phyloP scores from a whole-genome alignment of 169 alveolate species.

The Pseudocohnilembus persalinus region DNA sequence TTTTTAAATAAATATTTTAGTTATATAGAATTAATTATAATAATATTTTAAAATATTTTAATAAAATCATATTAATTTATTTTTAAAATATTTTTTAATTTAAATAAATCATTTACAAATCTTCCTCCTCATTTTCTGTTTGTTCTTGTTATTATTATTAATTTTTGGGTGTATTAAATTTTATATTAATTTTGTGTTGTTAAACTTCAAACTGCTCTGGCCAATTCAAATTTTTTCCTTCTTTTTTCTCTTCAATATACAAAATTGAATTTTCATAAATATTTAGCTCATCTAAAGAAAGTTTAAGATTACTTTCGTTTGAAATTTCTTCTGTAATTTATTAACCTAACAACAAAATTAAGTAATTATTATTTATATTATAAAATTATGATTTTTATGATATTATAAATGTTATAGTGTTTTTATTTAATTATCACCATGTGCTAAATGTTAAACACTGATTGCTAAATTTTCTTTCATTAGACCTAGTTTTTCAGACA shows the following conservation, averaged over 20 bases:
- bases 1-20: too few species aligned
- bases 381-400: too few species aligned
- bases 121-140: neutral
- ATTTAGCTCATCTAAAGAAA: neutral
- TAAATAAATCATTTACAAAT: neutral
- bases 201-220: conserved; percentile 52
- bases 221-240: conserved; percentile 36
- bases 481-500: neutral
- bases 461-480: neutral
- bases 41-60: too few species aligned
- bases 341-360: too few species aligned
- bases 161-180: conserved; percentile 40
- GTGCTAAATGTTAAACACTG: neutral
- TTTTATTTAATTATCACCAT: too few species aligned
- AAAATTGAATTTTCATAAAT: conserved; percentile 6
- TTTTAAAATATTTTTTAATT: too few species aligned
- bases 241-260: conserved; percentile 9
- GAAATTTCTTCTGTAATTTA: neutral
- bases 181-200: conserved; percentile 39
- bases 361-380: too few species aligned
- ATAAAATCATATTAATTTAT: too few species aligned
- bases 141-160: neutral
- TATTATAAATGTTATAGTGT: too few species aligned
- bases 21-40: too few species aligned
- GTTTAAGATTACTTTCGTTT: neutral